Base-by-base conservation (phyloP, 345 rosid genomes). In the Crucihimalaya himalaica region DNA sequence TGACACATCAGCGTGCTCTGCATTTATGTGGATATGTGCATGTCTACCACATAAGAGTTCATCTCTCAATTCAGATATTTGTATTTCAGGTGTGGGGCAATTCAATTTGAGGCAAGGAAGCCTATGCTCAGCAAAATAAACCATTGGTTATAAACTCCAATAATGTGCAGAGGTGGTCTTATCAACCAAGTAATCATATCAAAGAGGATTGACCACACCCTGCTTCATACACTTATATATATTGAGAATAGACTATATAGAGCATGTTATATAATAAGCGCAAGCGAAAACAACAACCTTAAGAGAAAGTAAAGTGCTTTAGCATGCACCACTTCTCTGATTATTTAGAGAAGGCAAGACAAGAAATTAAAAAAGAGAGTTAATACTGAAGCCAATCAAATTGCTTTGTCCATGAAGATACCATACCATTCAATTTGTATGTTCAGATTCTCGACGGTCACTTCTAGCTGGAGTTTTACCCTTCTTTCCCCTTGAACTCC, bases 331-430 rank as follows among this genome's bases (percentile, higher is more conserved):
- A 75, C 40, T 51, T 52, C 9, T 75, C 63, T 68, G 63, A 14
- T 68, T 76, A 76, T 76, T 69, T 62, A 68, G 42, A 53, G 56
- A 68, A 40, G 57, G 34, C 19, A 65, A 63, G 53, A 59, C 57
- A 61, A 74, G 20, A 52, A 19, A 7, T 0, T 2, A 20, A 8
- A 53, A 13, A 31, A n/a, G 5, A 48, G 47, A 68, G 16, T 25
- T 2, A 51, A 23, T 2, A 16, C 50, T 53, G 42, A 34, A 68
- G 19, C 23, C 57, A 68, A 68, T n/a, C 69, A 68, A 68, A 59
- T 31, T 40, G 25, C 32, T 72, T 72, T 72, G 19, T 72, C 16
- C 13, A 14, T 53, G 27, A 32, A 37, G 32, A 10, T 14, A 72
- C 51, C 27, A 72, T 20, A 66, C 68, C 70, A 76, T 42, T 63